Evolutionary conservation across 441 rosid species (phyloP).

Genomic region (Hura crepitans): DNA sequence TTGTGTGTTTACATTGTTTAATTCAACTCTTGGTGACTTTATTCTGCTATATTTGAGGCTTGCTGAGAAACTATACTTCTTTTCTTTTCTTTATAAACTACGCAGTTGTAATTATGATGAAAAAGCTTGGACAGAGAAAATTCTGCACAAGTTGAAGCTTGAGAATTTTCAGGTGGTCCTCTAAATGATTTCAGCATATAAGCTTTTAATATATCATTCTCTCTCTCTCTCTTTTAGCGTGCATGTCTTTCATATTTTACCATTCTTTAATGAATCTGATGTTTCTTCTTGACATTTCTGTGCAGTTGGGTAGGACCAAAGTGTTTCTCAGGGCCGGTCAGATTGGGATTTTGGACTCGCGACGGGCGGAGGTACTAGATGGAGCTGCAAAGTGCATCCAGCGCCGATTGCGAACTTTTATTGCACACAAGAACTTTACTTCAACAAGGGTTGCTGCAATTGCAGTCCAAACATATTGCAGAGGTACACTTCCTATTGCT

Average conservation of each 20-base stretch:
- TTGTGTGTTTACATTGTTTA: not conserved
- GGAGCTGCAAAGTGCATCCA: slow-evolving; percentile 78
- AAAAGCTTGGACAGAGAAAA: slow-evolving; percentile 66
- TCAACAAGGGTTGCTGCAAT: slow-evolving; percentile 53
- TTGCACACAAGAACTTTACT: slow-evolving; percentile 51
- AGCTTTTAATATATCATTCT: slow-evolving; percentile 4
- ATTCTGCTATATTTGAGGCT: not conserved
- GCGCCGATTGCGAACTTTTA: slow-evolving; percentile 55
- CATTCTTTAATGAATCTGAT: not conserved
- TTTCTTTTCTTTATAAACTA: slow-evolving; percentile 16
- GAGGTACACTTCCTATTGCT: slow-evolving; percentile 54
- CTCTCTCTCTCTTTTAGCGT: not conserved
- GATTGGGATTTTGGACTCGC: slow-evolving; percentile 81
- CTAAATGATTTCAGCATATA: not conserved
- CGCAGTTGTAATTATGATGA: slow-evolving; percentile 67
- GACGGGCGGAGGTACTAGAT: slow-evolving; percentile 85
- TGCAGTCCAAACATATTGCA: slow-evolving; percentile 75
- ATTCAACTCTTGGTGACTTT: not conserved
- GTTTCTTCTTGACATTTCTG: slow-evolving; percentile 14
- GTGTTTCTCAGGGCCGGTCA: slow-evolving; percentile 98
- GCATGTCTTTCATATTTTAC: slow-evolving; percentile 5
- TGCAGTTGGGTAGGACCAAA: slow-evolving; percentile 86
- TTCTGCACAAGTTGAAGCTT: slow-evolving; percentile 65
- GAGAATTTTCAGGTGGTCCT: slow-evolving; percentile 79
- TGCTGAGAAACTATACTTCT: slow-evolving; percentile 13